Conservation (phyloP, 148 eudicot species). For the Suaeda aralocaspica region DNA sequence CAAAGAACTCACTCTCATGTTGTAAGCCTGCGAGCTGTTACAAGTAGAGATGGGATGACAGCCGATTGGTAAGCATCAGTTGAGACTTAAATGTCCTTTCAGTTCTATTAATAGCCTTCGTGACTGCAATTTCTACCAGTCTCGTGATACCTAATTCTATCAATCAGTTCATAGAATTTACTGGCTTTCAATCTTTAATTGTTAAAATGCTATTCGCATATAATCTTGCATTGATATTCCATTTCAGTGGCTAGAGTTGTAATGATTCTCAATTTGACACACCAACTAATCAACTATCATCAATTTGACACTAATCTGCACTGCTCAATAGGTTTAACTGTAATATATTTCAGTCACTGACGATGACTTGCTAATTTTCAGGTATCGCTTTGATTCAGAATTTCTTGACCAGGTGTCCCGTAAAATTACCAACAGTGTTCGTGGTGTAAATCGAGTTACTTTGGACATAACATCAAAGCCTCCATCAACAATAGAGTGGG, state of each 20-base stretch:
- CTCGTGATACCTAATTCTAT: too few species aligned
- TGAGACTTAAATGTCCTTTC: too few species aligned
- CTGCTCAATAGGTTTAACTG: too few species aligned
- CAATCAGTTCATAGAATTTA: too few species aligned
- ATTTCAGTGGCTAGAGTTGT: too few species aligned
- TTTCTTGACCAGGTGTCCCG: slow-evolving; percentile 73
- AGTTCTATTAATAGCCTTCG: too few species aligned
- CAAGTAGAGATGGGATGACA: slow-evolving; percentile 99
- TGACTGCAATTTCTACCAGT: too few species aligned
- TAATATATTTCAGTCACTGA: too few species aligned
- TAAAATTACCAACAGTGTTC: slow-evolving; percentile 78
- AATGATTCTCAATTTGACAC: background rate
- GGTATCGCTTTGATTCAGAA: slow-evolving; percentile 82
- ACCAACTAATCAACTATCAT: background rate
- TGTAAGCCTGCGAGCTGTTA: slow-evolving; percentile 88
- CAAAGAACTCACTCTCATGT: slow-evolving; percentile 86
- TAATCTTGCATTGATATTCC: too few species aligned
- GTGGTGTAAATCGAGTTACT: slow-evolving; percentile 86
- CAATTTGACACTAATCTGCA: background rate
- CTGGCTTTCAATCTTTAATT: too few species aligned
- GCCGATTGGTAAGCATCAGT: slow-evolving; percentile 97
- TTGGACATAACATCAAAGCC: slow-evolving; percentile 98
- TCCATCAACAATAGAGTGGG: slow-evolving; percentile 97
- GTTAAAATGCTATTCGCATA: too few species aligned
- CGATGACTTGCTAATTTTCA: slow-evolving; percentile 31